Evolutionary conservation across 1,284 basidiomycete species (phyloP), one percentile per base, ranked within the genome.

Genomic region (Sanghuangporus weigelae): DNA sequence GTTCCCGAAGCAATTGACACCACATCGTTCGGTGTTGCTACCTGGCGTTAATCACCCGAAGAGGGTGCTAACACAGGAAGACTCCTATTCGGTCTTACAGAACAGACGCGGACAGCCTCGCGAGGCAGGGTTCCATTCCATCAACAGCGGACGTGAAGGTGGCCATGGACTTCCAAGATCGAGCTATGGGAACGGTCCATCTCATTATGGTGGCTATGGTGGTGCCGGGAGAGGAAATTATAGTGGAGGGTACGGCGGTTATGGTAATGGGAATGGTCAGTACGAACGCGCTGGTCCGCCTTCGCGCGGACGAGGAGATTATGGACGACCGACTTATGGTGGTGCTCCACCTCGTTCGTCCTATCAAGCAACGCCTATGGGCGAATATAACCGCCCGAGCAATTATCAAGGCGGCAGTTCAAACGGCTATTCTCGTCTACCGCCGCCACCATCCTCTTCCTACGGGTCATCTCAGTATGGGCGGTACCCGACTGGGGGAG

Each of bases 11-110:
- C 95, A 98, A 72, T 74, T 87, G 23, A 84, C 83, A 5, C 92
- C 94, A 3, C 97, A 99, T 74, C 87, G 86, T 55, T 96, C 94
- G 14, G 80, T 91, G 23, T 77, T 99, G 23, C 79, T 99, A 1
- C 87, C 89, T 6, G 93, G 93, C 1, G 86, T 87, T 46, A 84
- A 79, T 64, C 82, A 81, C 59, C 82, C 85, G 0, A 76, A 81
- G 44, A 83, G 86, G 2, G 76, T 87, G 1, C 80, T 99, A 31
- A 87, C 82, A 5, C 75, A 87, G 12, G 79, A 81, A 19, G 97
- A 99, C 73, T 79, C 90, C 58, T 92, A 97, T 62, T 77, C 75
- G 63, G 81, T 84, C 1, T 74, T 81, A 23, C 72, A 81, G 2
- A 82, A 77, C 3, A 74, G 77, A 12, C 74, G 80, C 42, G 73